phyloP scores from a whole-genome alignment of 2,329 filamentous ascomycete species.

The Aspergillus sojae region DNA sequence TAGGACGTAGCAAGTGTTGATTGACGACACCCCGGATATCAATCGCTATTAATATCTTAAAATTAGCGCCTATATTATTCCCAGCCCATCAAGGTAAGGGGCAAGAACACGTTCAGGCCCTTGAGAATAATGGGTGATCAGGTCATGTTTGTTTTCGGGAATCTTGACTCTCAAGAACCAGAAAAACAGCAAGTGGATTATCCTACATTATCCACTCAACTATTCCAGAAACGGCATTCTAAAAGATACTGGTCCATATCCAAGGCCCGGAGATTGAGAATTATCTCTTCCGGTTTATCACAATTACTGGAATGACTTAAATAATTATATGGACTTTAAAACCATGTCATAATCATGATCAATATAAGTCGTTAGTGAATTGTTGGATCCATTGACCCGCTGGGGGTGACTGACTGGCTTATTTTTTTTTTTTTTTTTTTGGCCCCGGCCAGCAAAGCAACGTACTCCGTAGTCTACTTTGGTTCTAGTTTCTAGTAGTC shows the following conservation, averaged over 20 bases:
- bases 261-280: not conserved
- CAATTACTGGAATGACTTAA: not conserved
- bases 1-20: not conserved
- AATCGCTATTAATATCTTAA: not conserved
- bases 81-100: not conserved
- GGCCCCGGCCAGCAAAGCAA: not conserved
- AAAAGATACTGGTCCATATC: constrained; percentile 2
- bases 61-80: not conserved
- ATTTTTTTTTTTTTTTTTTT: not conserved
- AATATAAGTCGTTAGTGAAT: not conserved
- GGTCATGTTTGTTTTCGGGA: not conserved
- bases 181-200: not conserved
- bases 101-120: not conserved
- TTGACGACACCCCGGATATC: not conserved
- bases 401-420: not conserved
- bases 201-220: not conserved
- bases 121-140: not conserved
- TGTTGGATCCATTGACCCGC: not conserved
- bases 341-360: not conserved
- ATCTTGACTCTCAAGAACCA: not conserved
- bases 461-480: not conserved
- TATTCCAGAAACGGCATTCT: constrained; percentile 1
- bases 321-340: not conserved
- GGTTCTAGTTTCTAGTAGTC: not conserved
- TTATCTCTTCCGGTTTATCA: not conserved